phyloP scores from a whole-genome alignment of 2,329 filamentous ascomycete genomes.

The Pseudocercospora fuligena region DNA sequence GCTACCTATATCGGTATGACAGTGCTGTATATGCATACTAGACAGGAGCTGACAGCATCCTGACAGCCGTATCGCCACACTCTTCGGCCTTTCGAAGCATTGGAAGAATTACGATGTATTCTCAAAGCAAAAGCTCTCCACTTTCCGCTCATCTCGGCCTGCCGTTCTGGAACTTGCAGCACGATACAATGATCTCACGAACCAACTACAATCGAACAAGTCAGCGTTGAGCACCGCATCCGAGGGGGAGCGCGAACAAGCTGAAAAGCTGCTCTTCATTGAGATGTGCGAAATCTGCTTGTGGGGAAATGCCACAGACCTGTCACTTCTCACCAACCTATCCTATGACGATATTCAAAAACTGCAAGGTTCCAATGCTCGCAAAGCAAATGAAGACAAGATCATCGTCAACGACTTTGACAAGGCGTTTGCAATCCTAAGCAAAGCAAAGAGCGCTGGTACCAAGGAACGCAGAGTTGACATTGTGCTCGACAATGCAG shows the following conservation, averaged over 20 bases:
- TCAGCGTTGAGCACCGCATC: constrained; percentile 49
- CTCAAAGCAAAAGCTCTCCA: constrained; percentile 83
- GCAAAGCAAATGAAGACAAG: constrained; percentile 87
- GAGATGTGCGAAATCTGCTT: constrained; percentile 97
- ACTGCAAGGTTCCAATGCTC: constrained; percentile 84
- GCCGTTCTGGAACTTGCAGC: constrained; percentile 81
- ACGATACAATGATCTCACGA: constrained; percentile 76
- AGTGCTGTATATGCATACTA: constrained; percentile 79
- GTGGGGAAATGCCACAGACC: constrained; percentile 95
- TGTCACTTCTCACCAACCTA: constrained; percentile 86
- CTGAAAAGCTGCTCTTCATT: constrained; percentile 78
- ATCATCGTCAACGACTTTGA: constrained; percentile 87
- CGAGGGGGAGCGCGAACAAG: constrained; percentile 62
- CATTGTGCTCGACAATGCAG: constrained; percentile 94
- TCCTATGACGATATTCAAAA: constrained; percentile 97
- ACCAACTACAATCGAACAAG: constrained; percentile 64
- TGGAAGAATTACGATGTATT: constrained; percentile 95
- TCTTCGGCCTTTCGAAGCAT: constrained; percentile 75
- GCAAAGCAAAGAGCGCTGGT: constrained; percentile 66
- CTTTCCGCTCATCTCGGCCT: constrained; percentile 87
- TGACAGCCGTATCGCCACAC: constrained; percentile 80
- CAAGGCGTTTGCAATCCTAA: constrained; percentile 71
- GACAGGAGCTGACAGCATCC: constrained; percentile 80
- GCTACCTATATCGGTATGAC: constrained; percentile 81
- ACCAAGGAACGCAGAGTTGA: constrained; percentile 76